Evolutionary conservation across 768 basidiomycete species (phyloP).

Genomic region (Mycena pura): DNA sequence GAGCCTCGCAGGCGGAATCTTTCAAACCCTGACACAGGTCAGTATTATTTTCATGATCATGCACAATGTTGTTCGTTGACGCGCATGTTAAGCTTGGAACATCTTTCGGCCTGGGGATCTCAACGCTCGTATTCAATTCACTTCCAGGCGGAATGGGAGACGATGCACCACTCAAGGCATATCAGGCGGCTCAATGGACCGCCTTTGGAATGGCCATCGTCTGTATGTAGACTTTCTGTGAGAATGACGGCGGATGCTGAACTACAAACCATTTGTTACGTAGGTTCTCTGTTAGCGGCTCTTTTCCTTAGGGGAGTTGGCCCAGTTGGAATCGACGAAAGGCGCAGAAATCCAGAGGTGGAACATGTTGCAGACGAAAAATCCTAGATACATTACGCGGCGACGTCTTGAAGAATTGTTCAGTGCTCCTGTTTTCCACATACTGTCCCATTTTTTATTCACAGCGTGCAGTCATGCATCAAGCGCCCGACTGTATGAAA

Average conservation of each 20-base stretch:
- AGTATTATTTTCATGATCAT: neutral
- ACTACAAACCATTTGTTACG: neutral
- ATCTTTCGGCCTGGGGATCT: constrained; percentile 58
- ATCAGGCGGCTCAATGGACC: constrained; percentile 60
- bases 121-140: constrained; percentile 49
- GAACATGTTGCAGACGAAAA: neutral
- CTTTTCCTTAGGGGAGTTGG: constrained; percentile 2
- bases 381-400: neutral
- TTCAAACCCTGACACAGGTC: constrained; percentile 81
- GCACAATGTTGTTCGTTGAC: too few species aligned
- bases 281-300: neutral
- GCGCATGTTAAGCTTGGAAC: constrained; percentile 48
- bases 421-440: too few species aligned
- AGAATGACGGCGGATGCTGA: neutral
- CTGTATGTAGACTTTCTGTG: constrained; percentile 41
- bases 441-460: too few species aligned
- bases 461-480: too few species aligned
- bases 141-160: constrained; percentile 36
- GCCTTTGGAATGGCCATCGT: constrained; percentile 56
- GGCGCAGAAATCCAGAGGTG: neutral
- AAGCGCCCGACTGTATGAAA: too few species aligned
- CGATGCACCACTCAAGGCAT: constrained; percentile 50
- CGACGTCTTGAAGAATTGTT: too few species aligned
- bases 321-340: neutral
- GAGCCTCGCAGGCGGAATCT: constrained; percentile 75